A percentile compares a stretch with the other conserved stretches of the same genome.
Evolutionary conservation across 2,329 filamentous ascomycete species (phyloP).

Genomic region (Pseudogymnoascus sp.): DNA sequence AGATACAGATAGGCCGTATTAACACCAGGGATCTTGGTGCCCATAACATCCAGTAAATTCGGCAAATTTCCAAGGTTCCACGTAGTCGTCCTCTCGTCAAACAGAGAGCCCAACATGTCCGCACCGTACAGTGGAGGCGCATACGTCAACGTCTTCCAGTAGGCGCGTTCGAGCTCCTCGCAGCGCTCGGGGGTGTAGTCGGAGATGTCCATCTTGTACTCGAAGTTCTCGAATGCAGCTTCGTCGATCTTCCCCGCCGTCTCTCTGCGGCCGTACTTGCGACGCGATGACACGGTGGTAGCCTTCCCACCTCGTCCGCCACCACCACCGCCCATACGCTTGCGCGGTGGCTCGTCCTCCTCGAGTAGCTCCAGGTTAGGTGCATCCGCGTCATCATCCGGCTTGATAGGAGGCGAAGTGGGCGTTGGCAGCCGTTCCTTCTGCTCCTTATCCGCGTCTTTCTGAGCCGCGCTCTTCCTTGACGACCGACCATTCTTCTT

Average conservation of each 20-base stretch:
- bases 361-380: constrained; percentile 31
- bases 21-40: constrained; percentile 92
- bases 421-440: constrained; percentile 42
- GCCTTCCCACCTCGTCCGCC: constrained; percentile 39
- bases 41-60: constrained; percentile 86
- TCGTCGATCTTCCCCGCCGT: constrained; percentile 76
- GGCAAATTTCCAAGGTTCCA: constrained; percentile 97
- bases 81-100: constrained; percentile 70
- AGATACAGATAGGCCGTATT: constrained; percentile 97
- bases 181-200: constrained; percentile 88
- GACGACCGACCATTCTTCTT: constrained; percentile 14
- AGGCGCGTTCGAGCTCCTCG: constrained; percentile 85
- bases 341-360: constrained; percentile 39
- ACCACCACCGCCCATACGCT: constrained; percentile 33
- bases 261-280: constrained; percentile 78
- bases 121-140: constrained; percentile 92
- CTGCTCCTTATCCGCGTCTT: constrained; percentile 16
- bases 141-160: constrained; percentile 97
- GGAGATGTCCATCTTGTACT: constrained; percentile 79
- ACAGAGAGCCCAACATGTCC: constrained; percentile 91
- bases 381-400: constrained; percentile 31
- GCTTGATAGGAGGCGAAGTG: constrained; percentile 39
- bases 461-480: constrained; percentile 20
- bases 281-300: constrained; percentile 71
- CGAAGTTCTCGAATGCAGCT: constrained; percentile 80